Base-by-base conservation (phyloP, 129 eudicot genomes). In the Tagetes erecta region DNA sequence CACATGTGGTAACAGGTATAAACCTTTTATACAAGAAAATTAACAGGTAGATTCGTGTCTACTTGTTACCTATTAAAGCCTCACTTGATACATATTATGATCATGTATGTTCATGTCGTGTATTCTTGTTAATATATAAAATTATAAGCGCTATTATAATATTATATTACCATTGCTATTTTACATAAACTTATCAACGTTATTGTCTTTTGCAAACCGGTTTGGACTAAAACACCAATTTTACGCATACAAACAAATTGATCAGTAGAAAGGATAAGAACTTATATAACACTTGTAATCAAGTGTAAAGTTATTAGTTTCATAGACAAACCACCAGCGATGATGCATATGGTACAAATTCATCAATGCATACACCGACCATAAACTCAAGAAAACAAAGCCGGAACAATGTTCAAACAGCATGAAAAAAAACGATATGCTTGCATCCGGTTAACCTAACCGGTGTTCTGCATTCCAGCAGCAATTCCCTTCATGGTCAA, bases 401-500 rank as follows among this genome's bases (percentile, higher is more conserved):
- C 79, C 71, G 72, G 8, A 71, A 20, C 41, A 67, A 51, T 65
- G 67, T 79, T 72, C 62, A 52, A 59, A 57, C 31, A 46, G 72
- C 67, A 42, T 9, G 3, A 27, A 80, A 53, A 45, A 70, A 60
- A 4, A 42, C 37, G 49, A 64, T 12, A 68, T 13, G 56, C n/a
- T 60, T 34, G 57, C 69, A 55, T 67, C 11, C 6, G 7, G 39
- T 27, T 34, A 7, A 27, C 9, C 81, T 85, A 94, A 78, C 99
- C 99, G 6, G 97, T 95, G 87, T 95, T 95, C 84, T 95, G 99
- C 92, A 95, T 78, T 27, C 99, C 99, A 13, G 99, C 99, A 65
- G 99, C 99, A 86, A 95, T 87, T 38, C 99, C 99, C 89, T 95
- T 95, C 99, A 95, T 93, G 83, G 98, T 88, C 88, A 93, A 63